Evolutionary conservation across 331 rosid species (phyloP).

Genomic region (Arachis monticola): DNA sequence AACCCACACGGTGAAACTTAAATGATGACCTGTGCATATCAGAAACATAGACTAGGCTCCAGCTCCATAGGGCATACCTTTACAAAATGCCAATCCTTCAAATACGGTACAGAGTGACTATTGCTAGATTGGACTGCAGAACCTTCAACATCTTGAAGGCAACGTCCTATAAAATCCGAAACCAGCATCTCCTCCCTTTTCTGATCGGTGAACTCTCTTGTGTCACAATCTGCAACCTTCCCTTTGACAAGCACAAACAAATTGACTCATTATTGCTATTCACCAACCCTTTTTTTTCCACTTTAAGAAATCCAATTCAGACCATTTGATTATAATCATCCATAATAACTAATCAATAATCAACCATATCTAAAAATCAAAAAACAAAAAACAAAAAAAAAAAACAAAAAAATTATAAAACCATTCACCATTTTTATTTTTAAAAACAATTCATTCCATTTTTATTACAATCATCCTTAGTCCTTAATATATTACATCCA

Average conservation of each 20-base stretch:
- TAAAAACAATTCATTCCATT: too few relatives aligned
- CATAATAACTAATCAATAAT: background rate
- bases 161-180: slow-evolving; percentile 61
- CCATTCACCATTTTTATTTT: too few relatives aligned
- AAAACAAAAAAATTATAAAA: background rate
- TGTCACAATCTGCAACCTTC: slow-evolving; percentile 87
- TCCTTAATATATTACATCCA: too few relatives aligned
- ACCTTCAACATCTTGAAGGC: slow-evolving; percentile 46
- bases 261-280: background rate
- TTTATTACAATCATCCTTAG: too few relatives aligned
- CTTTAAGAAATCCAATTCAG: slow-evolving; percentile 11
- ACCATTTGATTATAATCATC: background rate
- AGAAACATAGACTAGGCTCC: background rate
- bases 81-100: slow-evolving; percentile 99
- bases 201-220: slow-evolving; percentile 88
- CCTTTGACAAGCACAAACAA: slow-evolving; percentile 19
- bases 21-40: background rate
- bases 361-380: background rate
- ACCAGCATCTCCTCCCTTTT: slow-evolving; percentile 77
- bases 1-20: slow-evolving; percentile 1
- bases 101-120: slow-evolving; percentile 58
- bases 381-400: background rate
- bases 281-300: too few relatives aligned
- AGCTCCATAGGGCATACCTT: slow-evolving; percentile 51
- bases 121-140: slow-evolving; percentile 38